Base-by-base conservation (phyloP, 1,284 basidiomycete genomes). In the Boletus subluridellus region DNA sequence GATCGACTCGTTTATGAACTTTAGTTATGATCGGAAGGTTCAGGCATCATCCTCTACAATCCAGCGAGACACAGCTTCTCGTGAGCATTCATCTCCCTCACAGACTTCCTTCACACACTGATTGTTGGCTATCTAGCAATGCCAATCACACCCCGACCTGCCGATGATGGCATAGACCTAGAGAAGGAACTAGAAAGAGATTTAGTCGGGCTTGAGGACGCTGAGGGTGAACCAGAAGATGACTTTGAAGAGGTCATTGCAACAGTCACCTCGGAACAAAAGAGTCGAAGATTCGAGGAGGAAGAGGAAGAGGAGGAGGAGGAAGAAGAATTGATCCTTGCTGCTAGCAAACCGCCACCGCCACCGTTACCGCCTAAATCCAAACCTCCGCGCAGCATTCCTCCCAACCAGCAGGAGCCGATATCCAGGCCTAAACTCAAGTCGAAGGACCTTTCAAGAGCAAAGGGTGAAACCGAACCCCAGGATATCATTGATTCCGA, bases 1-100 rank as follows among this genome's bases (percentile, higher is more conserved):
- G 68, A 70, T 91, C 2, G 89, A 91, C 60, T 85, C 87, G 5
- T 78, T 75, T 55, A 74, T 89, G 45, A 77, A 69, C 21, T 76
- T 90, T 9, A 78, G 71, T 49, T 81, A 82, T 66, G 81, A 83
- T 45, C 74, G 78, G 44, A 82, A 80, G 64, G 73, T 58, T 64
- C 74, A 42, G 70, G 30, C 66, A 28, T 60, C 58, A 11, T 63
- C 68, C 21, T 66, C 73, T 28, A 47, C 63, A 24, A 47, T 70
- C n/a, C 69, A 75, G 30, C 75, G 74, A n/a, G 69, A 75, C 46
- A 66, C 72, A 9, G 74, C 72, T 49, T 79, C 83, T 47, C 77
- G 83, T 86, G 71, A 63, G 80, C 68, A 54, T 37, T 39, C 46
- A 5, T 41, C 9, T 21, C n/a, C 38, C n/a, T 47, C 52, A 6